These are phyloP conservation scores for Solanum verrucosum DNA, from an alignment of 257 asterid species.

Conservation along the genomic window DNA sequence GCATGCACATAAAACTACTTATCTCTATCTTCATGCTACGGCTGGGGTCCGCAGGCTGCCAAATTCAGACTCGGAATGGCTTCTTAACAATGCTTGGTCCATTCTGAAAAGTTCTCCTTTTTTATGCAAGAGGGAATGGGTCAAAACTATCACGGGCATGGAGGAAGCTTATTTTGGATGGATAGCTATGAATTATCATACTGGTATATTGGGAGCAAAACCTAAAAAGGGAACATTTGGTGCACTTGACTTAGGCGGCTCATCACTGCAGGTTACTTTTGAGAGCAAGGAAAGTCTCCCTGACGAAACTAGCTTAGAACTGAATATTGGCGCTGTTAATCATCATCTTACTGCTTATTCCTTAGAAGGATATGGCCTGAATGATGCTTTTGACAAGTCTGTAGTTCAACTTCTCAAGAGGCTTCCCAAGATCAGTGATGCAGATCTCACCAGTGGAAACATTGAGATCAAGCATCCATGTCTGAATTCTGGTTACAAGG, in stretches of 20 bases:
- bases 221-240: slow-evolving; percentile 81
- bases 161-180: slow-evolving; percentile 98
- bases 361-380: slow-evolving; percentile 85
- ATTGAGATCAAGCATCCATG: slow-evolving; percentile 82
- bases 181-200: slow-evolving; percentile 84
- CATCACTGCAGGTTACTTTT: slow-evolving; percentile 89
- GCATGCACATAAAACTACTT: slow-evolving; percentile 60
- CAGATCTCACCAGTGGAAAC: slow-evolving; percentile 48
- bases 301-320: slow-evolving; percentile 55
- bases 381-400: slow-evolving; percentile 95
- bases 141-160: slow-evolving; percentile 71
- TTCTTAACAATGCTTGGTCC: slow-evolving; percentile 79
- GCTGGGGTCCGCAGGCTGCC: slow-evolving; percentile 97
- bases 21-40: slow-evolving; percentile 86
- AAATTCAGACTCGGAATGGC: slow-evolving; percentile 83
- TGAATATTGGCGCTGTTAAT: slow-evolving; percentile 69
- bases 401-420: slow-evolving; percentile 58
- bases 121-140: slow-evolving; percentile 87
- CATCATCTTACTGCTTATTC: slow-evolving; percentile 90
- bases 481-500: slow-evolving; percentile 76
- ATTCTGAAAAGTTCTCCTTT: slow-evolving; percentile 62
- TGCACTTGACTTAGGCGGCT: slow-evolving; percentile 97
- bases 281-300: slow-evolving; percentile 41
- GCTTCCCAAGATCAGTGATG: slow-evolving; percentile 43
- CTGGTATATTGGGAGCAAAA: slow-evolving; percentile 57